A percentile compares a stretch with the other conserved stretches of the same genome.
These are phyloP conservation scores for Suillus occidentalis DNA, from an alignment of 768 basidiomycete species.

Conservation along the genomic window DNA sequence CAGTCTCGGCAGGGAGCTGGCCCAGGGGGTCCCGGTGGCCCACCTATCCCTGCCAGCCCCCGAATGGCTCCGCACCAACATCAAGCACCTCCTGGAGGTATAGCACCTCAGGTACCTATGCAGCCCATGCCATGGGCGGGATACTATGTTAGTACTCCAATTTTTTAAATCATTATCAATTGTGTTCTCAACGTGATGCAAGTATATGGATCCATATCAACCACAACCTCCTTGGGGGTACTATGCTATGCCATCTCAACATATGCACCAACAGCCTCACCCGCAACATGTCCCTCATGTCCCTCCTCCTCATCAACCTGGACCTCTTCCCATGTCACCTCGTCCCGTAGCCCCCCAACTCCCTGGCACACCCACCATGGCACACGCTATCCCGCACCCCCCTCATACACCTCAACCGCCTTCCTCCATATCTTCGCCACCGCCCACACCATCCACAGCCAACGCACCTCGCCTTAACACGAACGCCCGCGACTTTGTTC, in stretches of 20 bases:
- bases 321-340: conserved; percentile 68
- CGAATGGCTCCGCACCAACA: conserved; percentile 62
- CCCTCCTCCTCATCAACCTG: conserved; percentile 35
- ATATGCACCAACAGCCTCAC: conserved; percentile 41
- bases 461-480: conserved; percentile 54
- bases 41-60: conserved; percentile 60
- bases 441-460: conserved; percentile 63
- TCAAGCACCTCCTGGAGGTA: conserved; percentile 49
- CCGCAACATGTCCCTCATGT: conserved; percentile 47
- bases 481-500: conserved; percentile 67
- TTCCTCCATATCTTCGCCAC: conserved; percentile 52
- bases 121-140: conserved; percentile 40
- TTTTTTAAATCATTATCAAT: background rate
- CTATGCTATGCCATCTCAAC: conserved; percentile 34
- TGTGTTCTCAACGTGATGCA: conserved; percentile 12
- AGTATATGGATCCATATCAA: conserved; percentile 53
- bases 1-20: conserved; percentile 48
- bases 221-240: conserved; percentile 34
- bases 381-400: conserved; percentile 54
- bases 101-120: conserved; percentile 48
- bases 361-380: conserved; percentile 67
- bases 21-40: conserved; percentile 53
- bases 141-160: conserved; percentile 57
- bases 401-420: conserved; percentile 48
- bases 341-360: conserved; percentile 54